Conservation (phyloP, 768 basidiomycete genomes). For the Sporobolomyces pararoseus region DNA sequence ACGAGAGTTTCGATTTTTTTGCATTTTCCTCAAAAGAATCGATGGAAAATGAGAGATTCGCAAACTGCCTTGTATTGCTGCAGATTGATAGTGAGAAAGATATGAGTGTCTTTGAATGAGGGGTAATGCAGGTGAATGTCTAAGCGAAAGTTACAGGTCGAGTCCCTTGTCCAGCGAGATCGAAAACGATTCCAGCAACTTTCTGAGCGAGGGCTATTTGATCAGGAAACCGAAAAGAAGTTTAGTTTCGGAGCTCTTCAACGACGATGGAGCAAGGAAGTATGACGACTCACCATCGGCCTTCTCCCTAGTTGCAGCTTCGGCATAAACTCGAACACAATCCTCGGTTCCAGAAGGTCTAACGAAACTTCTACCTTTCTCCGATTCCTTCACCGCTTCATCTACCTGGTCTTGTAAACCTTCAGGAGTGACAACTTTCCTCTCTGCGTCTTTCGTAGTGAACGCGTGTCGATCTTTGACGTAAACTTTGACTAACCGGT, state of each 20-base stretch:
- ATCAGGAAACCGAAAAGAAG: background rate
- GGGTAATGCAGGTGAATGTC: too few relatives aligned
- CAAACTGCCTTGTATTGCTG: too few relatives aligned
- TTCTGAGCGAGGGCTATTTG: conserved; percentile 72
- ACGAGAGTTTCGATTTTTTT: too few relatives aligned
- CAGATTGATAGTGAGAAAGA: too few relatives aligned
- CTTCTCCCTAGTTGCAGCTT: conserved; percentile 67
- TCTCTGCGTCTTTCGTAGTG: conserved; percentile 88
- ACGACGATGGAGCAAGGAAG: background rate
- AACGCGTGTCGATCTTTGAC: conserved; percentile 78
- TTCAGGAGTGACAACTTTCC: conserved; percentile 71
- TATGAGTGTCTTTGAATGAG: too few relatives aligned
- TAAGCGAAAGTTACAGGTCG: conserved; percentile 26
- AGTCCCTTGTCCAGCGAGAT: conserved; percentile 71
- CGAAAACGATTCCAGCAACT: conserved; percentile 79
- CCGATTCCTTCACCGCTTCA: conserved; percentile 69
- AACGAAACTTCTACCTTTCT: conserved; percentile 86
- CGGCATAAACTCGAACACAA: conserved; percentile 94
- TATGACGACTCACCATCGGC: conserved; percentile 64
- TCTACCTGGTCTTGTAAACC: conserved; percentile 80
- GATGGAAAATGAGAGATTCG: too few relatives aligned
- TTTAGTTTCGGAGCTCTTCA: background rate
- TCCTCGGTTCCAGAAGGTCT: conserved; percentile 97
- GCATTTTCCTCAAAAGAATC: too few relatives aligned
- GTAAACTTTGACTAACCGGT: conserved; percentile 86